Percentiles rank a stretch among this genome's conserved stretches.
These are phyloP conservation scores for Mycena olivaceomarginata DNA, from an alignment of 768 basidiomycete species.

Conservation along the genomic window DNA sequence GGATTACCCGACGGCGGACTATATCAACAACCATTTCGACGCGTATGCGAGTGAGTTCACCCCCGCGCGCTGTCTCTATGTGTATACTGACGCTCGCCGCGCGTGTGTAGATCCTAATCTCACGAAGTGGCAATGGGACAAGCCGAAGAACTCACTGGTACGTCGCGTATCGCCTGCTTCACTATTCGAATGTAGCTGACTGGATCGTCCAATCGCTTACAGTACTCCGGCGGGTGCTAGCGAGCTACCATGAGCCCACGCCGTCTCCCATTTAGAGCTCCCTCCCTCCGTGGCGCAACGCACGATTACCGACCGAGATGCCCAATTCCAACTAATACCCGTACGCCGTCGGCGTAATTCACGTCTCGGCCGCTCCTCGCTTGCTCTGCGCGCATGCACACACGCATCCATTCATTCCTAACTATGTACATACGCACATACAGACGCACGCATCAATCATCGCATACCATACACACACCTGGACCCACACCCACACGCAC, in stretches of 20 bases:
- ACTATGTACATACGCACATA: no score
- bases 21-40: conserved; percentile 72
- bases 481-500: no score
- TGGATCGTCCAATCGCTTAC: not conserved
- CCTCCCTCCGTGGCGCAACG: not conserved
- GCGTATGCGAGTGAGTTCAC: conserved; percentile 75
- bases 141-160: conserved; percentile 62
- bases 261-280: not conserved
- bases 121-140: conserved; percentile 64
- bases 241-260: not conserved
- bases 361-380: no score
- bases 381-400: no score
- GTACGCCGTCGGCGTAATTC: no score
- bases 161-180: conserved; percentile 16
- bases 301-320: not conserved
- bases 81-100: not conserved
- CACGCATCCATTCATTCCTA: no score
- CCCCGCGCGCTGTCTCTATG: no score
- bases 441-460: no score
- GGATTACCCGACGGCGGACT: conserved; percentile 79
- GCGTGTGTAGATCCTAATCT: conserved; percentile 60
- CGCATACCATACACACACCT: no score
- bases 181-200: not conserved
- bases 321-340: no score
- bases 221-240: conserved; percentile 31